phyloP scores from a whole-genome alignment of 495 filamentous ascomycete genomes.

The Talaromyces proteolyticus region DNA sequence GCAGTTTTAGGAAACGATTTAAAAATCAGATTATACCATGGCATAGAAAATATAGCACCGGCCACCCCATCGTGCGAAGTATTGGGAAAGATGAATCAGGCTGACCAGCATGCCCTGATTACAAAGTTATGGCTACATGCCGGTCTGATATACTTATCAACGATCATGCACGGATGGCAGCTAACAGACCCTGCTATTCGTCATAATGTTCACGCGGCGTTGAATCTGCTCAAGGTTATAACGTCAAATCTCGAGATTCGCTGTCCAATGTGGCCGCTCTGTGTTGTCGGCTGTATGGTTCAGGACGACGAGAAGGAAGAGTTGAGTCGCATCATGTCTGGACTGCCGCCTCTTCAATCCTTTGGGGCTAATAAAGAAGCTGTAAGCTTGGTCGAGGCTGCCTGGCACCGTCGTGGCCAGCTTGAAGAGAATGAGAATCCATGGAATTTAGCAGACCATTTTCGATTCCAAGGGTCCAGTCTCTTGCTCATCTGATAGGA shows the following conservation, averaged over 20 bases:
- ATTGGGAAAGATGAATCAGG: not conserved
- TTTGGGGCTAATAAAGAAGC: not conserved
- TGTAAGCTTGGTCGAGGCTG: not conserved
- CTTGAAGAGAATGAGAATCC: not conserved
- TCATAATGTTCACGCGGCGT: not conserved
- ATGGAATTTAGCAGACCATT: not conserved
- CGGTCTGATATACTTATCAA: not conserved
- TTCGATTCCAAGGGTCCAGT: not conserved
- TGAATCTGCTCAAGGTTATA: not conserved
- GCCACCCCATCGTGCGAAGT: not conserved
- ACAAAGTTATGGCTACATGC: slow-evolving; percentile 1
- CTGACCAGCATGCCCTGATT: not conserved
- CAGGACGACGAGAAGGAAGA: not conserved
- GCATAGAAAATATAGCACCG: not conserved
- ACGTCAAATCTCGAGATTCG: not conserved
- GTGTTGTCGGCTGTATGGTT: not conserved
- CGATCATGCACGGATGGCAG: not conserved
- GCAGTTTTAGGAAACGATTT: not conserved
- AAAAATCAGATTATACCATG: not conserved
- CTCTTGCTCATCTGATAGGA: not conserved
- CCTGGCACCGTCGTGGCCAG: not conserved
- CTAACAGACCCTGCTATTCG: not conserved
- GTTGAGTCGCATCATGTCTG: not conserved
- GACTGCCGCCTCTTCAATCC: not conserved
- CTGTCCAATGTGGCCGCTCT: not conserved